A percentile compares a stretch with the other conserved stretches of the same genome.
Conservation (phyloP, 163 green algal species). For the Prototheca stagnorum region DNA sequence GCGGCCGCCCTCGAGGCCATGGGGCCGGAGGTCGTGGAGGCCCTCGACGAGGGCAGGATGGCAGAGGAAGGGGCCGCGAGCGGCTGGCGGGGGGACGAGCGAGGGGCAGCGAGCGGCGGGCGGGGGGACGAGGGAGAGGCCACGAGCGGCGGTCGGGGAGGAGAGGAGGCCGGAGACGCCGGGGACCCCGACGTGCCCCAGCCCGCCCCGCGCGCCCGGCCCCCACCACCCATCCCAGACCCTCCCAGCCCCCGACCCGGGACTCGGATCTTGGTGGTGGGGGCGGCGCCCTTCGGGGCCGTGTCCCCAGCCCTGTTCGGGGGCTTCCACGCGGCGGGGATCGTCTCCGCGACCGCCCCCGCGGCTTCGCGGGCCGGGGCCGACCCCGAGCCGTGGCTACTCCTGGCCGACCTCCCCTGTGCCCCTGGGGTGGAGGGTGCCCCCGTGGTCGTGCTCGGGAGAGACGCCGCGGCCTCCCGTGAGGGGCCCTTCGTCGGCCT, state of each 20-base stretch:
- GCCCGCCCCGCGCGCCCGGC: too few relatives aligned
- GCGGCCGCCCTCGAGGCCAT: background rate
- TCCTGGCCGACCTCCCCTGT: background rate
- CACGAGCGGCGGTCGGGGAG: background rate
- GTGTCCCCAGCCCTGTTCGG: background rate
- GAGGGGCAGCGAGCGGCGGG: too few relatives aligned
- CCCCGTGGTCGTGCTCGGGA: background rate
- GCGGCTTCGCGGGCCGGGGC: too few relatives aligned
- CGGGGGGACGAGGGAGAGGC: background rate
- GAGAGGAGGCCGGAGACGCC: background rate
- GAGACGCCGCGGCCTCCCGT: background rate
- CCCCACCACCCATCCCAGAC: too few relatives aligned
- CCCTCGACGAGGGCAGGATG: too few relatives aligned
- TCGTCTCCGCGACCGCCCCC: background rate
- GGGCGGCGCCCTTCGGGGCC: background rate
- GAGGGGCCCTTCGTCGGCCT: background rate
- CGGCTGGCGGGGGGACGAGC: too few relatives aligned
- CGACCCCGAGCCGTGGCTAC: background rate
- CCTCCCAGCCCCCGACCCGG: background rate
- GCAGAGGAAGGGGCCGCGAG: too few relatives aligned
- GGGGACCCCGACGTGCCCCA: background rate
- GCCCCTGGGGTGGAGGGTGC: background rate
- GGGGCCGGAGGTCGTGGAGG: background rate
- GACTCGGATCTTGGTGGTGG: background rate
- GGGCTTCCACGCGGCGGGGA: background rate